Conservation (phyloP, 2,329 filamentous ascomycete genomes). For the Hypoxylon sp. region DNA sequence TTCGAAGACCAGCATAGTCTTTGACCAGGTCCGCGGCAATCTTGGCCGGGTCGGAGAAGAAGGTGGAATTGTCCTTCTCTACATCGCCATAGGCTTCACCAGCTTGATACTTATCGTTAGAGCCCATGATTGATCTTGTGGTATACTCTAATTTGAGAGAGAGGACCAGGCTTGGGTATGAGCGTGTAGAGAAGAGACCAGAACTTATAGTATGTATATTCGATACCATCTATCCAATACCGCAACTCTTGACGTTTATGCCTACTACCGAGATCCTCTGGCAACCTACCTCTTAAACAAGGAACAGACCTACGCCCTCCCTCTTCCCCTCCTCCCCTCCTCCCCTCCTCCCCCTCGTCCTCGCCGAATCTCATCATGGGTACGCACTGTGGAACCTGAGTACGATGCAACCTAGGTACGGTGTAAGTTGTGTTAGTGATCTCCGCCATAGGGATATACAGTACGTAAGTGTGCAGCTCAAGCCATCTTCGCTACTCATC, state of each 20-base stretch:
- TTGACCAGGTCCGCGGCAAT: constrained; percentile 47
- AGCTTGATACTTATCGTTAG: constrained; percentile 49
- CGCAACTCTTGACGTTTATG: background rate
- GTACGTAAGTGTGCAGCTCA: background rate
- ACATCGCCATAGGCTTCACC: constrained; percentile 48
- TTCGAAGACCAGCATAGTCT: constrained; percentile 42
- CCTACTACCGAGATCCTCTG: background rate
- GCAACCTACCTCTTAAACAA: background rate
- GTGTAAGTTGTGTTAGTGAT: background rate
- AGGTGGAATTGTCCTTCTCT: constrained; percentile 36
- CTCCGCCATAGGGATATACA: background rate
- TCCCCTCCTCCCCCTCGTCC: background rate
- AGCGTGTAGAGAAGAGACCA: background rate
- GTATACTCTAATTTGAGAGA: constrained; percentile 5
- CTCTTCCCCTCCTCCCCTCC: too few species aligned
- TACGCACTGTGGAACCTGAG: background rate
- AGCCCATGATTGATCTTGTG: constrained; percentile 41
- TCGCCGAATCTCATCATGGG: background rate
- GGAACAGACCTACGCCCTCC: background rate
- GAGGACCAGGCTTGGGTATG: background rate
- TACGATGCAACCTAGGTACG: background rate
- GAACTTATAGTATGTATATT: background rate
- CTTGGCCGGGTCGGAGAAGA: constrained; percentile 47
- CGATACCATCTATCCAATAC: background rate
- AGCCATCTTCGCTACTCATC: constrained; percentile 1